Evolutionary conservation across 768 basidiomycete species (phyloP), one percentile per base, ranked within the genome.

Genomic region (Agaricus subrufescens): DNA sequence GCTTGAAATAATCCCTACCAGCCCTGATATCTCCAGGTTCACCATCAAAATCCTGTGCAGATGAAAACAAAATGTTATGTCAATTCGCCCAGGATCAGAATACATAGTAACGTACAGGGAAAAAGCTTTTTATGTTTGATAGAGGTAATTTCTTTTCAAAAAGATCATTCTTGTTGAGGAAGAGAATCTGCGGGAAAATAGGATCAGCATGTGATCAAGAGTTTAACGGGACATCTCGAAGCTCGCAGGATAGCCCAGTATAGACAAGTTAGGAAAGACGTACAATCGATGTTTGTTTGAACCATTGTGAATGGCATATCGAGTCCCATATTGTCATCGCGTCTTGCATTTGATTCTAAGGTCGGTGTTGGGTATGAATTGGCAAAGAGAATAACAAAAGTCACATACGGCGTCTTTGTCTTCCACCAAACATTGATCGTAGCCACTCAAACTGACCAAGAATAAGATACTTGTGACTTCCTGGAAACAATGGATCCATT

Each of bases 281-380:
- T 60, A 94, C 94, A 54, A 97, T 92, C 9, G 92, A 94, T 0
- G 94, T 95, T 60, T 89, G 83, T 71, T 91, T 90, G 74, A 97
- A 97, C 94, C 94, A 97, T 61, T 95, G 93, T 9, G 93, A 95
- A 69, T 97, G 93, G 72, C 93, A 95, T 80, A 98, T 95, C 42
- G 93, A 94, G 63, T 98, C 94, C 88, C 94, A 98, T 49, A 98
- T 92, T n/a, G 92, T 92, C 86, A 98, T 89, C 1, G 94, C 92
- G 61, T 98, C 94, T 75, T 95, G 91, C 94, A 98, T 96, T 85
- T 96, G 94, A 67, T 98, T 98, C 89, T 94, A 64, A 6, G 30
- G 0, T 27, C 14, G 34, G 38, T 10, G 27, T 34, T 34, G 46
- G 27, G 57, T 31, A 30, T 29, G 10, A 9, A 29, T 23, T 10